Percentiles rank a stretch among this genome's conserved stretches.
Conservation (phyloP, 176 grass and related monocot genomes). For the Zoysia pacifica region DNA sequence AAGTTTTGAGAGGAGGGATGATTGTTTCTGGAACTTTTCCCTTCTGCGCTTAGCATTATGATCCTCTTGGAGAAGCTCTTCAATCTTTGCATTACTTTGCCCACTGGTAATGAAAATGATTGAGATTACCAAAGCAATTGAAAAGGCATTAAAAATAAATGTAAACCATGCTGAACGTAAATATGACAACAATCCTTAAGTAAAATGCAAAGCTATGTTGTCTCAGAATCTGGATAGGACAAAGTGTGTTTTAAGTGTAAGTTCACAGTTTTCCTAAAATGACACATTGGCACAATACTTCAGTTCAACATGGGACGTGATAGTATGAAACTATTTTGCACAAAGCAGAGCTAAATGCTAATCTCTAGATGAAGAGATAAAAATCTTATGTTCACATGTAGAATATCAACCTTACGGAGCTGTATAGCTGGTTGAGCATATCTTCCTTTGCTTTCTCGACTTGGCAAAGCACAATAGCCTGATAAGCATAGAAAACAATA, state of each 20-base stretch:
- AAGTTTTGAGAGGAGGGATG: slow-evolving; percentile 85
- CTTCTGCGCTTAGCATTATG: slow-evolving; percentile 82
- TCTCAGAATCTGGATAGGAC: not conserved
- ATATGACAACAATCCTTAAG: not conserved
- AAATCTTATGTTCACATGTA: slow-evolving; percentile 5
- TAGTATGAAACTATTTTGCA: not conserved
- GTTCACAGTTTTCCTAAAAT: not conserved
- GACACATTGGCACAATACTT: not conserved
- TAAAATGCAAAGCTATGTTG: not conserved
- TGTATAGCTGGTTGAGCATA: slow-evolving; percentile 97
- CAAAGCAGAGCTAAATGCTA: not conserved
- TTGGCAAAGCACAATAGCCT: slow-evolving; percentile 98
- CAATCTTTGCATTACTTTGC: slow-evolving; percentile 80
- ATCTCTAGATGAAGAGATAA: slow-evolving; percentile 14
- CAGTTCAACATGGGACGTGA: not conserved
- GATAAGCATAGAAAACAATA: slow-evolving; percentile 43
- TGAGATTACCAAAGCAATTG: slow-evolving; percentile 21
- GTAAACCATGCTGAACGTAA: not conserved
- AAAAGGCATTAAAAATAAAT: not conserved
- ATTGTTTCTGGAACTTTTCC: slow-evolving; percentile 87
- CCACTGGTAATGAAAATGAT: slow-evolving; percentile 52
- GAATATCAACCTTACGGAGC: slow-evolving; percentile 71
- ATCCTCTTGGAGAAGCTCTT: slow-evolving; percentile 92
- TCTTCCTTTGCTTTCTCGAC: slow-evolving; percentile 99
- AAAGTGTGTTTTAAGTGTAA: not conserved